Evolutionary conservation across 805 yeast species (phyloP).

Genomic region (Teunomyces gatunensis): DNA sequence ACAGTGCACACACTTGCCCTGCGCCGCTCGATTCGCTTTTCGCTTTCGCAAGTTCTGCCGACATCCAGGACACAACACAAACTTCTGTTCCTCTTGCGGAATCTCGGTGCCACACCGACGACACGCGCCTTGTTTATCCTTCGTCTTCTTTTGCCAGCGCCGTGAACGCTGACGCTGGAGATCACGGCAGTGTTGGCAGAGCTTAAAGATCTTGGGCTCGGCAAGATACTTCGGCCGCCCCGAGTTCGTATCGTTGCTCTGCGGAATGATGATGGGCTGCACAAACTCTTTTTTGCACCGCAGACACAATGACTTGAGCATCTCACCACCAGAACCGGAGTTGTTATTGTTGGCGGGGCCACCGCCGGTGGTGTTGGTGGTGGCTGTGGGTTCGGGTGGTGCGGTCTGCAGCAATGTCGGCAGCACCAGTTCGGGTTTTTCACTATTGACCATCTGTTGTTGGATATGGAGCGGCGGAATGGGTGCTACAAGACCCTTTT

Average conservation of each 20-base stretch:
- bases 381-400: not conserved
- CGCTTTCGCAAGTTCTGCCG: constrained; percentile 52
- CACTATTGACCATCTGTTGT: constrained; percentile 31
- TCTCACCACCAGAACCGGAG: constrained; percentile 10
- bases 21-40: constrained; percentile 57
- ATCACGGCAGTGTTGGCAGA: constrained; percentile 65
- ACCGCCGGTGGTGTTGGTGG: not conserved
- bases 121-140: constrained; percentile 60
- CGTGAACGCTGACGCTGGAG: constrained; percentile 60
- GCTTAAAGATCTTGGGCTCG: constrained; percentile 46
- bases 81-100: constrained; percentile 49
- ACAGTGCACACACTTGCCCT: constrained; percentile 69
- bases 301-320: constrained; percentile 38
- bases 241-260: constrained; percentile 13
- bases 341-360: constrained; percentile 5
- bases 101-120: constrained; percentile 60
- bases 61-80: constrained; percentile 60
- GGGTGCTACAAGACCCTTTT: constrained; percentile 24
- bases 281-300: constrained; percentile 61
- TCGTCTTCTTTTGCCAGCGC: constrained; percentile 63
- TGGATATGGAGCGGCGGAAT: constrained; percentile 46
- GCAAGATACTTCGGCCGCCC: constrained; percentile 28
- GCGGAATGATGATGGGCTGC: constrained; percentile 39
- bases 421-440: constrained; percentile 1
- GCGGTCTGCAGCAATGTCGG: constrained; percentile 3